A percentile compares a stretch with the other conserved stretches of the same genome.
Conservation (phyloP, 2,329 filamentous ascomycete species). For the Botryotinia calthae region DNA sequence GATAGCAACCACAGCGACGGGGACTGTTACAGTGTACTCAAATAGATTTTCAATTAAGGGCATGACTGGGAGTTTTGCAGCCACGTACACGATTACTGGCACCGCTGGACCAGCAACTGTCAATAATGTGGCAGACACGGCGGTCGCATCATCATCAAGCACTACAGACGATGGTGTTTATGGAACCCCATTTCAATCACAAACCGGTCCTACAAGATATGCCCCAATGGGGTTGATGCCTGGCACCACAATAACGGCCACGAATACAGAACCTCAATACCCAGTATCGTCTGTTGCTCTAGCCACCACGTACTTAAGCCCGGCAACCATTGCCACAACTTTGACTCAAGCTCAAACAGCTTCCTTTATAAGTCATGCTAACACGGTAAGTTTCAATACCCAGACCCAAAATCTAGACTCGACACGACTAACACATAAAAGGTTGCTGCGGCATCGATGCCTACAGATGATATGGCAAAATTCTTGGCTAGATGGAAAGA, state of each 20-base stretch:
- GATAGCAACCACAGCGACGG: conserved; percentile 53
- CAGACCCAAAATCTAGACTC: neutral
- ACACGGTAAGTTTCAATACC: conserved; percentile 37
- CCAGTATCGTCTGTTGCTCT: conserved; percentile 40
- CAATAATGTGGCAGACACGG: conserved; percentile 28
- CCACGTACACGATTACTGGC: conserved; percentile 40
- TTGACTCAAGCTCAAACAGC: conserved; percentile 40
- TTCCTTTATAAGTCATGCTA: conserved; percentile 38
- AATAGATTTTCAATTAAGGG: conserved; percentile 60
- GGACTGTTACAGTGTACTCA: conserved; percentile 58
- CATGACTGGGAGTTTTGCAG: conserved; percentile 60
- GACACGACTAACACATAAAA: conserved; percentile 27
- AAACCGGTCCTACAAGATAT: conserved; percentile 41
- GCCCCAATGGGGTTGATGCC: conserved; percentile 44
- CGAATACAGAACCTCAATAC: conserved; percentile 39
- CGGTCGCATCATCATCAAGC: conserved; percentile 16
- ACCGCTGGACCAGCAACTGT: conserved; percentile 40
- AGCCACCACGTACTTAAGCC: conserved; percentile 38
- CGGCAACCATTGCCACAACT: conserved; percentile 39
- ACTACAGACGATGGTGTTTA: conserved; percentile 29
- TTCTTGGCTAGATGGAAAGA: conserved; percentile 43
- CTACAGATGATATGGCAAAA: conserved; percentile 40
- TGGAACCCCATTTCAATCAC: conserved; percentile 38
- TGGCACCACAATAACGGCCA: conserved; percentile 41
- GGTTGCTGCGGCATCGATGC: conserved; percentile 36